Percentiles rank a stretch among this genome's conserved stretches.
These are phyloP conservation scores for Jamesozyma rosinii DNA, from an alignment of 805 yeast genomes.

Conservation along the genomic window DNA sequence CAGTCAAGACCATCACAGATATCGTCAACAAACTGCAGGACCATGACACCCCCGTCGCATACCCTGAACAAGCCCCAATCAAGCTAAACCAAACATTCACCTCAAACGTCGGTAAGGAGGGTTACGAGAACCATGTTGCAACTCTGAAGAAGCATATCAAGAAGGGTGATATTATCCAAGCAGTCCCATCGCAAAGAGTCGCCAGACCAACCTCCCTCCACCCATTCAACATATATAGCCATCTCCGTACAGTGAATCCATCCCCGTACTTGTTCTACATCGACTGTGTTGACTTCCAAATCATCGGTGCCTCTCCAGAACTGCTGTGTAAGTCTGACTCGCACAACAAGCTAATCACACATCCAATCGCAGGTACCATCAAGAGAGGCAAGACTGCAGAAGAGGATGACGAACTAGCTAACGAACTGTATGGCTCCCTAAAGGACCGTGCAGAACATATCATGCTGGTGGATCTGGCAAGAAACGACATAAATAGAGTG, in stretches of 20 bases:
- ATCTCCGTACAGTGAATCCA: conserved; percentile 90
- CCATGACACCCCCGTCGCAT: conserved; percentile 37
- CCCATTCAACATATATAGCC: conserved; percentile 93
- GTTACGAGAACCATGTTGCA: conserved; percentile 77
- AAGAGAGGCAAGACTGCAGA: conserved; percentile 81
- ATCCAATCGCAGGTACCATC: conserved; percentile 97
- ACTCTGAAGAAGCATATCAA: conserved; percentile 70
- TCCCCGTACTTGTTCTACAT: conserved; percentile 94
- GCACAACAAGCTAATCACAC: conserved; percentile 72
- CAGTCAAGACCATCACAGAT: conserved; percentile 48
- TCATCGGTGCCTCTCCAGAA: conserved; percentile 97
- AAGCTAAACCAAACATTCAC: conserved; percentile 57
- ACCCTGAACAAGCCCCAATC: conserved; percentile 72
- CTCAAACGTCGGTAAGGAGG: conserved; percentile 88
- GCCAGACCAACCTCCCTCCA: conserved; percentile 91
- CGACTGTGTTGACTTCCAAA: conserved; percentile 83
- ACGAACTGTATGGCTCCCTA: conserved; percentile 57
- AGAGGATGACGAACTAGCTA: conserved; percentile 82
- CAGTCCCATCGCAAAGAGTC: conserved; percentile 95
- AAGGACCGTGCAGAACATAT: conserved; percentile 98
- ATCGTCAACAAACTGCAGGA: conserved; percentile 44
- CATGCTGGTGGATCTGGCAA: conserved; percentile 94
- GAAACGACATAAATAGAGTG: conserved; percentile 93
- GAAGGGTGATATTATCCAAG: conserved; percentile 92
- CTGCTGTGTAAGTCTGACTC: conserved; percentile 72